Conservation (phyloP, 75 land plant species). For the Cunninghamia lanceolata region DNA sequence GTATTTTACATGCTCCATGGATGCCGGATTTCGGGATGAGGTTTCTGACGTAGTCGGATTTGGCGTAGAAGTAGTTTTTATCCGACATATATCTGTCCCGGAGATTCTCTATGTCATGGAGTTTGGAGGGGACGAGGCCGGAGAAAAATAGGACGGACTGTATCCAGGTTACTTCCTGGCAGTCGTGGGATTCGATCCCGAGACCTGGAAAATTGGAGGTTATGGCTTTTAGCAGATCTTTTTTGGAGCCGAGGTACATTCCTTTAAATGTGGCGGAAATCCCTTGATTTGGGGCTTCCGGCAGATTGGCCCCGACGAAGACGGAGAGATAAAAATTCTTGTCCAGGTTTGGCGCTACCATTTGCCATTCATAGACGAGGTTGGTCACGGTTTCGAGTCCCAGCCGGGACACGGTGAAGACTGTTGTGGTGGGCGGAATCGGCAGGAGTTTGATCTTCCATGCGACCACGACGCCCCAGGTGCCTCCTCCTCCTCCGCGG, state of each 20-base stretch:
- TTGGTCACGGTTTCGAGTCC: not conserved
- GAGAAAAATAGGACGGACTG: constrained; percentile 17
- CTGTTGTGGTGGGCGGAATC: constrained; percentile 12
- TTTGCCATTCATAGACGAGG: not conserved
- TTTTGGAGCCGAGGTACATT: constrained; percentile 16
- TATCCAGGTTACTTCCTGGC: constrained; percentile 29
- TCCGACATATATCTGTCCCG: not conserved
- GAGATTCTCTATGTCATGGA: constrained; percentile 13
- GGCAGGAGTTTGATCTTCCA: constrained; percentile 13
- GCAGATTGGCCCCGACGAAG: constrained; percentile 19
- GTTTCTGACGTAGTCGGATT: constrained; percentile 28
- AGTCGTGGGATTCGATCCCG: not conserved
- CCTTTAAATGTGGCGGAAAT: constrained; percentile 22
- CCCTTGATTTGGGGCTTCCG: constrained; percentile 4
- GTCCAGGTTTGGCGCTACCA: constrained; percentile 2
- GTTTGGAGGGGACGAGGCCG: not conserved
- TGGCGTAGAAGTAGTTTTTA: constrained; percentile 26
- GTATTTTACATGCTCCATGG: not conserved
- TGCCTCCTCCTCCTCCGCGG: constrained; percentile 24
- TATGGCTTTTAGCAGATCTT: not conserved
- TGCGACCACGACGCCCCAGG: constrained; percentile 10
- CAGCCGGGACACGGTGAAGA: not conserved
- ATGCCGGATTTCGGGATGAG: constrained; percentile 9
- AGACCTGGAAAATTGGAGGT: constrained; percentile 12
- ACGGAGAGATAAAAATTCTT: constrained; percentile 21